A percentile compares a stretch with the other conserved stretches of the same genome.
These are phyloP conservation scores for Solanum bulbocastanum DNA, from an alignment of 257 asterid genomes.

Conservation along the genomic window DNA sequence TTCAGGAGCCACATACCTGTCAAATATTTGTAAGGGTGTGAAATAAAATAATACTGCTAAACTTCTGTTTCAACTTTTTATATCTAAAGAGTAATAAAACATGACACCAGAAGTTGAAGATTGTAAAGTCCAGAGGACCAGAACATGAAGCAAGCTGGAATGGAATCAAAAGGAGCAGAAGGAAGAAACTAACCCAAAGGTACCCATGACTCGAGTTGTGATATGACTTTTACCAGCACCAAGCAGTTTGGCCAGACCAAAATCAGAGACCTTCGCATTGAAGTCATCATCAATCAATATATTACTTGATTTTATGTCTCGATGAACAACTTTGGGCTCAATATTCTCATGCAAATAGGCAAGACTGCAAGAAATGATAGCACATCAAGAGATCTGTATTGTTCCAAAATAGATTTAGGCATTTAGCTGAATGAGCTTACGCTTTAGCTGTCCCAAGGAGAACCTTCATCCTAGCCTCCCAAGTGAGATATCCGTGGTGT, in stretches of 20 bases:
- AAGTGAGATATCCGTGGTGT: conserved; percentile 81
- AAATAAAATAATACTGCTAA: not conserved
- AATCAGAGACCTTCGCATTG: conserved; percentile 89
- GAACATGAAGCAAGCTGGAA: not conserved
- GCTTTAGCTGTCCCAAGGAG: conserved; percentile 98
- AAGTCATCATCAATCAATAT: conserved; percentile 84
- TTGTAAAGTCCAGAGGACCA: not conserved
- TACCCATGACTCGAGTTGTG: conserved; percentile 95
- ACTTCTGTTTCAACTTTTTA: not conserved
- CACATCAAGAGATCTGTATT: not conserved
- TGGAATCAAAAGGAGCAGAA: not conserved
- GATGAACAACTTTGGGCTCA: conserved; percentile 93
- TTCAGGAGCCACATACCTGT: conserved; percentile 97
- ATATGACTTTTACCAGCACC: conserved; percentile 94
- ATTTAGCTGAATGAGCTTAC: conserved; percentile 36
- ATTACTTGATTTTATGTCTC: conserved; percentile 93
- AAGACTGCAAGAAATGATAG: conserved; percentile 40
- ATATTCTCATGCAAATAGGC: conserved; percentile 94
- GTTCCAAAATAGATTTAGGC: not conserved
- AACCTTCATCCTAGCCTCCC: conserved; percentile 91
- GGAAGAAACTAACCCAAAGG: conserved; percentile 67
- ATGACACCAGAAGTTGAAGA: not conserved
- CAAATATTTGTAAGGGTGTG: not conserved
- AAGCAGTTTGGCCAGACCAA: conserved; percentile 88
- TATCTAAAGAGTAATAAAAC: not conserved